phyloP scores from a whole-genome alignment of 1,284 basidiomycete genomes.

The Melampsora americana region DNA sequence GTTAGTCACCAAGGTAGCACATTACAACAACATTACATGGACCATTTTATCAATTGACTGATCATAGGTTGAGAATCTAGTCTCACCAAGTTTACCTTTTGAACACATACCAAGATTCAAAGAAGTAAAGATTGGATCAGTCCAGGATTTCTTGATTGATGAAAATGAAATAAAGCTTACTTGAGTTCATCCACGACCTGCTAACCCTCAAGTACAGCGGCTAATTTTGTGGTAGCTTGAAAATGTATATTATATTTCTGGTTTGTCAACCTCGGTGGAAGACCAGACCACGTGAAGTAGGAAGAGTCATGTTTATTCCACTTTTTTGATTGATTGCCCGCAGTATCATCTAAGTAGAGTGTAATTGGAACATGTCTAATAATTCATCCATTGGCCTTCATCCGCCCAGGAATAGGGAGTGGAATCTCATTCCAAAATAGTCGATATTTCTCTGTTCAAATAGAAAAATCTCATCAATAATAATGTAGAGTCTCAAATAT shows the following conservation, averaged over 20 bases:
- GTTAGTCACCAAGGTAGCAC: conserved; percentile 3
- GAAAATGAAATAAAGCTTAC: conserved; percentile 46
- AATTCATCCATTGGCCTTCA: conserved; percentile 23
- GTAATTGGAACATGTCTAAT: conserved; percentile 53
- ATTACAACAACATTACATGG: neutral
- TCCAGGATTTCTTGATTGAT: neutral
- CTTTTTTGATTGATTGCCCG: conserved; percentile 58
- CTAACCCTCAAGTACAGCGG: conserved; percentile 57
- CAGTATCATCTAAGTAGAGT: conserved; percentile 59
- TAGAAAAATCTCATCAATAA: too few species aligned
- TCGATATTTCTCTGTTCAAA: too few species aligned
- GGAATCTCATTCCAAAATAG: neutral
- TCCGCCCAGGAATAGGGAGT: conserved; percentile 36
- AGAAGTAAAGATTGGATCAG: too few species aligned
- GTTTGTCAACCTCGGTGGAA: conserved; percentile 50
- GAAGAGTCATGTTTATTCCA: conserved; percentile 59
- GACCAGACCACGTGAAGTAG: conserved; percentile 54
- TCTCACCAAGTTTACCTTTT: too few species aligned
- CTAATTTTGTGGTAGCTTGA: conserved; percentile 56
- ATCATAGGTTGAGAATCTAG: neutral
- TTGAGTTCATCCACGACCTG: conserved; percentile 53
- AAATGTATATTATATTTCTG: conserved; percentile 55
- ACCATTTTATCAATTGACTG: neutral
- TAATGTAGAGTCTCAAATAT: too few species aligned
- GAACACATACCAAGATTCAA: too few species aligned